phyloP scores from a whole-genome alignment of 2,329 filamentous ascomycete genomes.

The Camptophora hylomeconis region DNA sequence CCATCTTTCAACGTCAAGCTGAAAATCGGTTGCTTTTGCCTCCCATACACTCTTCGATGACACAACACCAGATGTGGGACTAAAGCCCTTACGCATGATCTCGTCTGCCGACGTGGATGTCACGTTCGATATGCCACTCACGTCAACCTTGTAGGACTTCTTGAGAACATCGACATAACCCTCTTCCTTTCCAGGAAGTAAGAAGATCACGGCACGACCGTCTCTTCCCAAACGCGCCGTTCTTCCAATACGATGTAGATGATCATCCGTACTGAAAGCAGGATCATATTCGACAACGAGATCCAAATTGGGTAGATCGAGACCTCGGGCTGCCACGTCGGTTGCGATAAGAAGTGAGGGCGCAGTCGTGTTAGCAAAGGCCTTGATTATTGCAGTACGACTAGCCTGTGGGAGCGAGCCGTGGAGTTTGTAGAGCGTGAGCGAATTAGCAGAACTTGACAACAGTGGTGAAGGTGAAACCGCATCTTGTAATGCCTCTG shows the following conservation, averaged over 20 bases:
- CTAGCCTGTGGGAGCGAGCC: constrained; percentile 80
- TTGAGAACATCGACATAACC: constrained; percentile 72
- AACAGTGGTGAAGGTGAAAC: constrained; percentile 59
- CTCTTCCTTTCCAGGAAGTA: constrained; percentile 83
- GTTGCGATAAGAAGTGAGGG: constrained; percentile 82
- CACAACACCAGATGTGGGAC: constrained; percentile 24
- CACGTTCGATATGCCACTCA: constrained; percentile 44
- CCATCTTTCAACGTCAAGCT: constrained; percentile 55
- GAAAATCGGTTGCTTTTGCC: constrained; percentile 52
- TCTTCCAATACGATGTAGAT: constrained; percentile 85
- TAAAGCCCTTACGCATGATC: constrained; percentile 53
- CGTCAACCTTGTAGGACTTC: constrained; percentile 49
- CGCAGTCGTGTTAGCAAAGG: constrained; percentile 61
- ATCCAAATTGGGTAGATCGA: constrained; percentile 91
- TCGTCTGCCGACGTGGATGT: constrained; percentile 51
- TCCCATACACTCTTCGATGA: constrained; percentile 40
- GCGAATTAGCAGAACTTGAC: constrained; percentile 61
- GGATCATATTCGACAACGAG: constrained; percentile 94
- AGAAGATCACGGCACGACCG: constrained; percentile 76
- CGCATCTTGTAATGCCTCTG: constrained; percentile 28
- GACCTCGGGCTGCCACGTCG: constrained; percentile 86
- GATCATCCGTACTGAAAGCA: constrained; percentile 83
- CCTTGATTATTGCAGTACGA: constrained; percentile 70
- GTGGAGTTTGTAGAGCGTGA: constrained; percentile 77
- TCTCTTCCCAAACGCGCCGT: constrained; percentile 85